Base-by-base conservation (phyloP, 2,329 filamentous ascomycete genomes). In the Diaporthe aspalathi region DNA sequence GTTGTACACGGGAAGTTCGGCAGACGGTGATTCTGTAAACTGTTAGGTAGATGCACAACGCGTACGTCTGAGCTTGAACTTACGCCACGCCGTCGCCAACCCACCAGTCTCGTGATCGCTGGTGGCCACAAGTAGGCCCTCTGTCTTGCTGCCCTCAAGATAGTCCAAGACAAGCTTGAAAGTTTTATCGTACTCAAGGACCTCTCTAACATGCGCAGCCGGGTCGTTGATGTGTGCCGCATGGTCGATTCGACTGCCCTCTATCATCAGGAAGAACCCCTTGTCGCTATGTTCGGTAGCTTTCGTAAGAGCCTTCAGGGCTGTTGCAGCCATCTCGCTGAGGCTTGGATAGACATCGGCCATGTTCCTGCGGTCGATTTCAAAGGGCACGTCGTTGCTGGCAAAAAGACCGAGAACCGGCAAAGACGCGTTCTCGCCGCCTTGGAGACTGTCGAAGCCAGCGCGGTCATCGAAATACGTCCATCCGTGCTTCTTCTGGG, bases 261-360 rank as follows among this genome's bases (percentile, higher is more conserved):
- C 96, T 73, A 99, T 97, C 95, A 99, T 97, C 76, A 99, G 86
- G 83, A 99, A 99, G 86, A 98, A 99, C 5, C 96, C 96, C 81
- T 97, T 91, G 52, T 98, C 94, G 73, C 89, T 94, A 78, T 95
- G 86, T 78, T 89, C 86, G 0, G 96, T 98, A 0, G 95, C 96
- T 72, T 91, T 90, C 73, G 92, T 92, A 29, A 99, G 88, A 1
- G 93, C 91, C 17, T 87, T 89, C 73, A 99, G 85, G 1, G 96
- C 95, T 20, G 93, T 94, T 75, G 88, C 87, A 11, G 95, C 90
- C 94, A 98, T 98, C 82, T 98, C 95, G 79, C 93, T 93, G 50
- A 99, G 85, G 20, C 94, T 95, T 4, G 96, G 96, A 79, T 97
- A 98, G 38, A 91, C 81, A 68, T 96, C 90, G 70, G 92, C 88